Conservation (phyloP, 2,329 filamentous ascomycete species). For the Apiospora sp. region DNA sequence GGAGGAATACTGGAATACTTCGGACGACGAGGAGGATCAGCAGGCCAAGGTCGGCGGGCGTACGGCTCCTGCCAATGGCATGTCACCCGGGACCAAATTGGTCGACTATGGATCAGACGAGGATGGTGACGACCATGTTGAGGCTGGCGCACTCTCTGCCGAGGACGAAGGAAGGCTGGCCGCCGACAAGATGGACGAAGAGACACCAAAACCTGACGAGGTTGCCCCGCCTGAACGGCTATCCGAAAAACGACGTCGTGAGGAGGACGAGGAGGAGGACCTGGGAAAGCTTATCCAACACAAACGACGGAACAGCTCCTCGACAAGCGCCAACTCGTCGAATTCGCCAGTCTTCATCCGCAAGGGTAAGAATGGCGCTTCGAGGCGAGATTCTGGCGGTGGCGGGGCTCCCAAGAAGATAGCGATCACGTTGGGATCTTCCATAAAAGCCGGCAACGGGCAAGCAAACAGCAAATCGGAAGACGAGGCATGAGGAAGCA, state of each 20-base stretch:
- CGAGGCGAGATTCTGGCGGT: constrained; percentile 48
- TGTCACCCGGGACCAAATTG: constrained; percentile 70
- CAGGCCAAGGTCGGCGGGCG: constrained; percentile 44
- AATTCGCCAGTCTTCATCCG: constrained; percentile 48
- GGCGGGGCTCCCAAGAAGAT: constrained; percentile 60
- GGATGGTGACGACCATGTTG: constrained; percentile 73
- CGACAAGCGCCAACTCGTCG: constrained; percentile 52
- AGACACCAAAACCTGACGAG: constrained; percentile 43
- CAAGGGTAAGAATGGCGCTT: constrained; percentile 56
- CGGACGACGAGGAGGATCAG: constrained; percentile 82
- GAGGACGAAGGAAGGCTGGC: constrained; percentile 37
- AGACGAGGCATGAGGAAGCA: constrained; percentile 33
- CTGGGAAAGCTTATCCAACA: constrained; percentile 79
- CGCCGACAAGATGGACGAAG: constrained; percentile 37
- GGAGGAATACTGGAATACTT: constrained; percentile 93
- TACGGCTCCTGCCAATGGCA: constrained; percentile 63
- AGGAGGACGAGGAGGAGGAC: constrained; percentile 93
- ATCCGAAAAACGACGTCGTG: constrained; percentile 87
- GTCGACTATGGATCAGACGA: constrained; percentile 96
- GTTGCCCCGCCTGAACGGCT: constrained; percentile 75
- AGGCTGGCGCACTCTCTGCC: constrained; percentile 51
- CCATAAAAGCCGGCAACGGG: constrained; percentile 45
- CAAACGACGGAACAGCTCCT: constrained; percentile 68
- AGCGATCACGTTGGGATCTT: constrained; percentile 63
- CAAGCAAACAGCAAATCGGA: constrained; percentile 31